These are phyloP conservation scores for Stephanodiscus triporus DNA, from an alignment of 108 stramenopile genomes.

Conservation along the genomic window DNA sequence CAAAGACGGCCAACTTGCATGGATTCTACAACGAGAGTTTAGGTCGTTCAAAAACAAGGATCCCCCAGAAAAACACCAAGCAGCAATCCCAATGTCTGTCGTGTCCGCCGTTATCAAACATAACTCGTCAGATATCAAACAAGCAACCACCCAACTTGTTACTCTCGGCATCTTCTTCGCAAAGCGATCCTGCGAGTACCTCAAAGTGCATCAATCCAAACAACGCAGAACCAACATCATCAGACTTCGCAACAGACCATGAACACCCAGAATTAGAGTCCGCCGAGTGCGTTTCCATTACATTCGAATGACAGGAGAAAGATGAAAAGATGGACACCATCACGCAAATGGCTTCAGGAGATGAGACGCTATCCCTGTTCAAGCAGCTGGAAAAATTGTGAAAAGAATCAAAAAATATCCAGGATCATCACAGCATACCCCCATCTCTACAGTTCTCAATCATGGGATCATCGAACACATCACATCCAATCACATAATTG, in stretches of 20 bases:
- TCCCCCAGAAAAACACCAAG: background rate
- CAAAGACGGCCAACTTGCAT: no score
- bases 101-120: background rate
- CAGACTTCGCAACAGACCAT: constrained; percentile 4
- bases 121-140: no score
- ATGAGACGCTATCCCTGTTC: constrained; percentile 1
- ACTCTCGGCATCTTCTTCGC: no score
- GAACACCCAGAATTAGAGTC: no score
- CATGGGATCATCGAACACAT: background rate
- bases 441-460: background rate
- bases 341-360: background rate
- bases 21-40: no score
- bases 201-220: constrained; percentile 8
- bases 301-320: constrained; percentile 18
- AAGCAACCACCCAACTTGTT: no score
- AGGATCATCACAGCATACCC: background rate
- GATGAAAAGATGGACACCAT: no score
- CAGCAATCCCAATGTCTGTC: no score
- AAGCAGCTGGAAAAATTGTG: background rate
- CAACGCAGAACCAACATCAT: constrained; percentile 17
- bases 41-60: constrained; percentile 22
- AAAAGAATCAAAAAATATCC: constrained; percentile 7
- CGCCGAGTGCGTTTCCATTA: constrained; percentile 28
- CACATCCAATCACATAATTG: background rate
- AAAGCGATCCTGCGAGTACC: constrained; percentile 25